phyloP scores from a whole-genome alignment of 257 asterid species.

The Solanum sitiens region DNA sequence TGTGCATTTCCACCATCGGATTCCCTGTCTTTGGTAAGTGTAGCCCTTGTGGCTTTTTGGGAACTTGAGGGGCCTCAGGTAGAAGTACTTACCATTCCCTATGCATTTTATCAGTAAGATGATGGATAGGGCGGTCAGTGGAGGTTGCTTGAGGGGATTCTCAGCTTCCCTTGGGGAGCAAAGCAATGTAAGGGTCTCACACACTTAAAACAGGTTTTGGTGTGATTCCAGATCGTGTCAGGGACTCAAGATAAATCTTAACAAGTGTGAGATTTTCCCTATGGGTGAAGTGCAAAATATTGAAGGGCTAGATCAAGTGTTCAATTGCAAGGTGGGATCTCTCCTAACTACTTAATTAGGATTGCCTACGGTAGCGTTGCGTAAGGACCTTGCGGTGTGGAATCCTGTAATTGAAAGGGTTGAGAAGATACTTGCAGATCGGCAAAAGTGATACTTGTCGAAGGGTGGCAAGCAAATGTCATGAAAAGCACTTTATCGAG shows the following conservation, averaged over 20 bases:
- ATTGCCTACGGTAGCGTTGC: neutral
- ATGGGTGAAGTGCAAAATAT: neutral
- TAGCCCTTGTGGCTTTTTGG: neutral
- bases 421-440: neutral
- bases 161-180: neutral
- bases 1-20: neutral
- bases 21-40: neutral
- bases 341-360: neutral
- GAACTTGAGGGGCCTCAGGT: neutral
- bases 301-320: neutral
- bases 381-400: neutral
- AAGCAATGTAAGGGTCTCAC: neutral
- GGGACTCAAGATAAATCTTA: neutral
- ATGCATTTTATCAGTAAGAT: neutral
- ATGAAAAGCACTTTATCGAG: neutral
- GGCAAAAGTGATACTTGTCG: neutral
- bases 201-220: neutral
- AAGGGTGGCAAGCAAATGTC: neutral
- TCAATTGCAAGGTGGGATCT: neutral
- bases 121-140: neutral
- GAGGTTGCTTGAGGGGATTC: neutral
- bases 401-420: neutral
- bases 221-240: neutral
- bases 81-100: neutral
- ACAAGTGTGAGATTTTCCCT: neutral